Evolutionary conservation across 1,284 basidiomycete species (phyloP).

Genomic region (Ceratobasidium sp.): DNA sequence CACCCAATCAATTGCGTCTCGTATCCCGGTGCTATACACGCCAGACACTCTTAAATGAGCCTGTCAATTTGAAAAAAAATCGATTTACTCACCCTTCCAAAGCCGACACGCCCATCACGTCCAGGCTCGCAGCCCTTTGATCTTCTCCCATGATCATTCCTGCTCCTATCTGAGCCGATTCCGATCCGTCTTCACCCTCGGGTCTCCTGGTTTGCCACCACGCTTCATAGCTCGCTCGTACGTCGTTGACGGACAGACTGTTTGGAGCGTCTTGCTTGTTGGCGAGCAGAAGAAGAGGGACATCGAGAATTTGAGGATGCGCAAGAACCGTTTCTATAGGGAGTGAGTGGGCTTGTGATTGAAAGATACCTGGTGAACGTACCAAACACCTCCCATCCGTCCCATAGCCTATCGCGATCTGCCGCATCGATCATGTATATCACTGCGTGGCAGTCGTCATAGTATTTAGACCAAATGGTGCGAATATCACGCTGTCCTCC

Average conservation of each 20-base stretch:
- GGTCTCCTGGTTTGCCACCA: slow-evolving; percentile 66
- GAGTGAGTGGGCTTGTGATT: background rate
- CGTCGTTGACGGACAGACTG: slow-evolving; percentile 85
- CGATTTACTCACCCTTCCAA: slow-evolving; percentile 77
- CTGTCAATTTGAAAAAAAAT: background rate
- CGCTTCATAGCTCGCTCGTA: slow-evolving; percentile 86
- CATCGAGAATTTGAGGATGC: slow-evolving; percentile 83
- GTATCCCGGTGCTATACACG: slow-evolving; percentile 76
- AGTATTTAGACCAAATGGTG: slow-evolving; percentile 91
- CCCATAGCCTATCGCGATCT: slow-evolving; percentile 82
- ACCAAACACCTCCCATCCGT: slow-evolving; percentile 97
- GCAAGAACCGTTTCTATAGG: slow-evolving; percentile 76
- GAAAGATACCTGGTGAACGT: slow-evolving; percentile 49
- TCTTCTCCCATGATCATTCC: slow-evolving; percentile 50
- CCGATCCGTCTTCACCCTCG: slow-evolving; percentile 58
- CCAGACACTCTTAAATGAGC: slow-evolving; percentile 7
- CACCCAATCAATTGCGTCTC: slow-evolving; percentile 90
- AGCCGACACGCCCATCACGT: slow-evolving; percentile 90
- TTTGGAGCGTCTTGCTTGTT: slow-evolving; percentile 89
- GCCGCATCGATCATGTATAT: slow-evolving; percentile 91
- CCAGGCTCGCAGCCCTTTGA: slow-evolving; percentile 68
- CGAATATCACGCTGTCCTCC: slow-evolving; percentile 91
- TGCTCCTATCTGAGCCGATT: slow-evolving; percentile 44
- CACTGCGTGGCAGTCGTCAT: slow-evolving; percentile 93
- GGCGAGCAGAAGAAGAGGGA: slow-evolving; percentile 88